phyloP scores from a whole-genome alignment of 768 basidiomycete genomes.

The Termitomyces titanicus region DNA sequence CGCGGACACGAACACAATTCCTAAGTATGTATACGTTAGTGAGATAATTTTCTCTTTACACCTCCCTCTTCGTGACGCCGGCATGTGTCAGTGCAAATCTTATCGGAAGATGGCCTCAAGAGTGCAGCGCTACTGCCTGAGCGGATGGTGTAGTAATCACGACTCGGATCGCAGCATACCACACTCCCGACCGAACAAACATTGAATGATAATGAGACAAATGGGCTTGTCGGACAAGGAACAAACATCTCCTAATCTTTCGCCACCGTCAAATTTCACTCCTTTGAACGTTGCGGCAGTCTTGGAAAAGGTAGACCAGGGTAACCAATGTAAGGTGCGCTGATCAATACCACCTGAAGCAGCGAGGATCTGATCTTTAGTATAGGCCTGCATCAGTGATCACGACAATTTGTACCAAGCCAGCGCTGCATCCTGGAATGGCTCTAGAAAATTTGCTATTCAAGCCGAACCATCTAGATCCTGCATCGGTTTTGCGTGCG shows the following conservation, averaged over 20 bases:
- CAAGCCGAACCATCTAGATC: neutral
- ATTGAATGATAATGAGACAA: neutral
- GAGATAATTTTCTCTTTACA: neutral
- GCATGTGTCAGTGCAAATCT: neutral
- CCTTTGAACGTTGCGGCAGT: neutral
- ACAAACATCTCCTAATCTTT: neutral
- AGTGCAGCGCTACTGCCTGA: neutral
- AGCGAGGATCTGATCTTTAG: slow-evolving; percentile 1
- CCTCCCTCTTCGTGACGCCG: neutral
- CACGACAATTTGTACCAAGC: neutral
- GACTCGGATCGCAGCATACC: too few species aligned
- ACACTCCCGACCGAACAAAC: neutral
- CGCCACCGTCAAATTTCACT: neutral
- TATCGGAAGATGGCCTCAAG: neutral
- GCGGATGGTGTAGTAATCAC: neutral
- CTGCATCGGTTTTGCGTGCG: neutral
- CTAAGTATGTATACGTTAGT: too few species aligned
- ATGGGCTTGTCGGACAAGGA: slow-evolving; percentile 2
- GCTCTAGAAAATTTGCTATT: neutral
- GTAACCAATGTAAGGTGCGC: slow-evolving; percentile 7
- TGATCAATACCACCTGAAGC: neutral
- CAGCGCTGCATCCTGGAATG: neutral
- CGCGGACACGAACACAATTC: too few species aligned
- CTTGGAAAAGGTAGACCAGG: neutral
- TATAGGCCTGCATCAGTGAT: slow-evolving; percentile 2